Conservation (phyloP, 176 grass and related monocot species). For the Oryza coarctata region DNA sequence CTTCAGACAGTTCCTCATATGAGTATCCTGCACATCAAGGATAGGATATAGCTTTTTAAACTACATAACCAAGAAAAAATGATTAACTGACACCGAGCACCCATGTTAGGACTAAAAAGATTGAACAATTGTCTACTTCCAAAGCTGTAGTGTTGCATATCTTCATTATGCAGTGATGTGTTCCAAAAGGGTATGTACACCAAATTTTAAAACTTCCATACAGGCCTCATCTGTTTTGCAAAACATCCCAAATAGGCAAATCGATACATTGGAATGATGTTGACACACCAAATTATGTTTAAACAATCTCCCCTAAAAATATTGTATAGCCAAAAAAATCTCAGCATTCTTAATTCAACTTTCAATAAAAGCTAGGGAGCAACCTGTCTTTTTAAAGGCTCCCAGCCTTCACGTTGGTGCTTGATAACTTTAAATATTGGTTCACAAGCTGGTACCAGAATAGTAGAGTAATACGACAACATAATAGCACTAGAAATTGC, state of each 20-base stretch:
- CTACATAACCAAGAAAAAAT: background rate
- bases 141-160: background rate
- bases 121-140: background rate
- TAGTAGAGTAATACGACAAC: background rate
- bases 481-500: background rate
- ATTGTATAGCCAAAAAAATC: background rate
- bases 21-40: conserved; percentile 70
- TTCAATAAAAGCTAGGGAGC: background rate
- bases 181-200: background rate
- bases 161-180: background rate
- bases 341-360: background rate
- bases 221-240: background rate
- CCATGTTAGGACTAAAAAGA: background rate
- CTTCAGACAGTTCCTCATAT: conserved; percentile 92
- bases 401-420: background rate
- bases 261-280: background rate
- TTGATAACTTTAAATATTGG: conserved; percentile 5
- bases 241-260: background rate
- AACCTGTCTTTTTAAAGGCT: background rate
- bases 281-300: background rate
- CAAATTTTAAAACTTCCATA: background rate
- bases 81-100: background rate
- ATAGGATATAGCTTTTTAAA: conserved; percentile 21
- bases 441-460: background rate
- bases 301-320: background rate